Conservation (phyloP, 768 basidiomycete species). For the Hygrocybe coccinea region DNA sequence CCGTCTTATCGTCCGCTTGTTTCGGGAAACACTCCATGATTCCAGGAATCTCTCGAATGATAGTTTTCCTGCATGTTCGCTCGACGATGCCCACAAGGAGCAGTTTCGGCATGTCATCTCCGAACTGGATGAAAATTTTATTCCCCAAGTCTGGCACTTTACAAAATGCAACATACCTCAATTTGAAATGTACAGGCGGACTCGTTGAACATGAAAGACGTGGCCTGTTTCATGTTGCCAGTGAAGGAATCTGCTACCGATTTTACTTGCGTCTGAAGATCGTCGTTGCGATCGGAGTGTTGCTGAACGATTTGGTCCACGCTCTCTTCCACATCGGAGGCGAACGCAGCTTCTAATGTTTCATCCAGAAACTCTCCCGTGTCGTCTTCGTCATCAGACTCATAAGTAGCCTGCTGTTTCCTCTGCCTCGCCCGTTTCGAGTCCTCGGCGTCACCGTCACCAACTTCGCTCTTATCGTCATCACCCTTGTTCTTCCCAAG, state of each 20-base stretch:
- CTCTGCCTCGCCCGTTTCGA: slow-evolving; percentile 67
- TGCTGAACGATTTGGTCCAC: slow-evolving; percentile 21
- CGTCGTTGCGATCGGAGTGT: slow-evolving; percentile 13
- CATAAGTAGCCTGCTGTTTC: slow-evolving; percentile 73
- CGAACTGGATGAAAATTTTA: slow-evolving; percentile 53
- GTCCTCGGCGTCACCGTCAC: slow-evolving; percentile 78
- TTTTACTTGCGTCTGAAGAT: slow-evolving; percentile 39
- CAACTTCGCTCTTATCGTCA: slow-evolving; percentile 66
- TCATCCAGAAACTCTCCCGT: slow-evolving; percentile 12
- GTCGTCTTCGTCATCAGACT: slow-evolving; percentile 60
- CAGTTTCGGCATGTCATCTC: slow-evolving; percentile 84
- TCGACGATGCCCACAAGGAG: slow-evolving; percentile 92
- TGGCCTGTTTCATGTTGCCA: slow-evolving; percentile 57
- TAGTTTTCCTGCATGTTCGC: slow-evolving; percentile 72
- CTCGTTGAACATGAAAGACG: slow-evolving; percentile 66
- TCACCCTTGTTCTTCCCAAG: slow-evolving; percentile 39
- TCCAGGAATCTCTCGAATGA: slow-evolving; percentile 85
- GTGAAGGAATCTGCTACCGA: slow-evolving; percentile 50
- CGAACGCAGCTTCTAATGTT: slow-evolving; percentile 11
- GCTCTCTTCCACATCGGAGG: slow-evolving; percentile 49
- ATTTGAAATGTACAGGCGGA: slow-evolving; percentile 72
- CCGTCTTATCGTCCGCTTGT: slow-evolving; percentile 52
- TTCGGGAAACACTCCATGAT: slow-evolving; percentile 83
- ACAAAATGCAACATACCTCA: slow-evolving; percentile 63
- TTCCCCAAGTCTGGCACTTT: not conserved